Base-by-base conservation (phyloP, 1,284 basidiomycete species). In the Ganoderma leucocontextum region DNA sequence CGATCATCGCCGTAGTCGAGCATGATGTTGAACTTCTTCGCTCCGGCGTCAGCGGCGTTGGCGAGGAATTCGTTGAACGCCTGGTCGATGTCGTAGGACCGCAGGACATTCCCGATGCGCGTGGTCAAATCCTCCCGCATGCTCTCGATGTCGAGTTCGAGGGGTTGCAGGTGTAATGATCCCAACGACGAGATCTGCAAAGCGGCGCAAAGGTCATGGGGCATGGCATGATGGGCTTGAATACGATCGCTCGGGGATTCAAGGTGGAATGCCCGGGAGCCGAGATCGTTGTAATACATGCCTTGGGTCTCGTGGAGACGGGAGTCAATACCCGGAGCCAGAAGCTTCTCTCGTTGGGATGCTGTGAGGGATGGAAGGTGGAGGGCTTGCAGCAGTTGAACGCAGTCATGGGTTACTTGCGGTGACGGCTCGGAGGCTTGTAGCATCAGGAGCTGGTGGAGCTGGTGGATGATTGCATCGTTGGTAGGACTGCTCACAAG, bases 11-110 rank as follows among this genome's bases (percentile, higher is more conserved):
- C 41, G 22, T 80, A 74, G 64, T 85, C 82, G 10, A 84, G 42
- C 2, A 83, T 62, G 10, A 87, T 69, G 13, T 75, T 70, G 69
- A 86, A 85, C 6, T 74, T 64, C 1, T 74, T 80, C 0, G 85
- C 85, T 19, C 78, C 78, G 0, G 85, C 86, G 68, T 87, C 86
- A 1, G 78, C 76, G 7, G 86, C 86, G 69, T 87, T 87, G 2
- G 86, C 86, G 13, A 87, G 70, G 69, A 86, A 85, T 65, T 87
- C 86, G 10, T 79, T 80, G 33, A 84, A 75, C 9, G 83, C 79
- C 65, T 85, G 82, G 3, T 78, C 74, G 9, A 79, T 74, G 1
- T 79, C 79, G 61, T 87, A 86, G 22, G 83, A 78, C 15, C 74
- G 73, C 35, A 86, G 75, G 12, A 79, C 74, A 39, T 72, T 71